These are phyloP conservation scores for Neckera pumila DNA, from an alignment of 225 moss, liverwort and hornwort species.

Conservation along the genomic window DNA sequence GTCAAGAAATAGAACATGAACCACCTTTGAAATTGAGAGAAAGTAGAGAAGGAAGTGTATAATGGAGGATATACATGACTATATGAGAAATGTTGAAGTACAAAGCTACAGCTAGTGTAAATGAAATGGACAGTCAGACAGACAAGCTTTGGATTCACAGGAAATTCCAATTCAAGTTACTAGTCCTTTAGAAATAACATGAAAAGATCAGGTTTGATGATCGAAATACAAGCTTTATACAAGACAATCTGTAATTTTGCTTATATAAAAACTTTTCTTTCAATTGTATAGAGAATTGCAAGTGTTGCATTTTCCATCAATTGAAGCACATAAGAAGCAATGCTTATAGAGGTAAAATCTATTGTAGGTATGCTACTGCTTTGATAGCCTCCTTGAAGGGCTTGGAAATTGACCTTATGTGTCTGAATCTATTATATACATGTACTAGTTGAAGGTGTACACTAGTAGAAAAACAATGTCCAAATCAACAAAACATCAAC, in stretches of 20 bases:
- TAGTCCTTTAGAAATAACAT: background rate
- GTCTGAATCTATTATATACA: fast-evolving
- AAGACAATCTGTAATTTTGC: background rate
- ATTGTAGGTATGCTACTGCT: fast-evolving
- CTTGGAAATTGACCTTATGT: background rate
- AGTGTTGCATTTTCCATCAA: background rate
- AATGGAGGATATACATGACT: too few species aligned
- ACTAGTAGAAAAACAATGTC: too few species aligned
- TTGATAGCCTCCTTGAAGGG: fast-evolving
- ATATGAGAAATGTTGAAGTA: too few species aligned
- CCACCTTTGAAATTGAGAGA: background rate
- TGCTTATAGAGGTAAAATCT: background rate
- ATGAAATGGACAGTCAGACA: fast-evolving
- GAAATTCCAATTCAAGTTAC: background rate
- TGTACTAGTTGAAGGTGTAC: background rate
- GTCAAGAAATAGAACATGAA: background rate
- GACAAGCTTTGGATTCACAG: too few species aligned
- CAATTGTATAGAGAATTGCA: background rate
- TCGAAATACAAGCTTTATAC: background rate
- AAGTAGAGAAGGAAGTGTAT: background rate
- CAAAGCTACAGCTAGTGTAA: background rate
- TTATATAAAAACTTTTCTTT: background rate
- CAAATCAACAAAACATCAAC: too few species aligned
- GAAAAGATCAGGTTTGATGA: background rate
- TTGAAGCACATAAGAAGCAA: fast-evolving